Percentiles rank a stretch among this genome's conserved stretches.
These are phyloP conservation scores for Backusella mclennaniae DNA, from an alignment of 192 early-diverging fungal species.

Conservation along the genomic window DNA sequence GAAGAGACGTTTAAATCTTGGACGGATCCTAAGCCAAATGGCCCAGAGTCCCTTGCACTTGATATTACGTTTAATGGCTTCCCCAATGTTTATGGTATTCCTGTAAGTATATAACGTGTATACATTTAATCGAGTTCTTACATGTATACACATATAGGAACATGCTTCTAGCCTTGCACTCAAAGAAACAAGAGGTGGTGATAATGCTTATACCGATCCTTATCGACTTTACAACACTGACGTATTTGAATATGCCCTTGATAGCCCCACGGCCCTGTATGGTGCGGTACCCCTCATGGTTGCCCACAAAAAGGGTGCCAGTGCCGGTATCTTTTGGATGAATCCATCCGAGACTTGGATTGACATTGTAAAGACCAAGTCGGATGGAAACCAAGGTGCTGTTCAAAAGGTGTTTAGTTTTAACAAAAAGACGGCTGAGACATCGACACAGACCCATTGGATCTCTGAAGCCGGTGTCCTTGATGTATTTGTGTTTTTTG, in stretches of 20 bases:
- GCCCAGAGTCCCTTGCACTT: constrained; percentile 90
- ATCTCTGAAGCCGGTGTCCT: constrained; percentile 88
- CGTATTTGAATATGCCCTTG: constrained; percentile 95
- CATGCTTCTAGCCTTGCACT: constrained; percentile 87
- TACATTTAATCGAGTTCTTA: not conserved
- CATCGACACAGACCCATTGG: constrained; percentile 81
- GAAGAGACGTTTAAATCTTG: constrained; percentile 87
- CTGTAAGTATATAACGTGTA: constrained; percentile 34
- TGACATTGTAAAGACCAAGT: constrained; percentile 77
- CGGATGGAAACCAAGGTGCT: constrained; percentile 13
- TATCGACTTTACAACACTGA: constrained; percentile 98
- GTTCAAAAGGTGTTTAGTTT: constrained; percentile 30
- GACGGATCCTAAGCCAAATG: constrained; percentile 92
- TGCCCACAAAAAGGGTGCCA: constrained; percentile 73
- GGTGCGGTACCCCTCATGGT: constrained; percentile 94
- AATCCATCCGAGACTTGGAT: constrained; percentile 99
- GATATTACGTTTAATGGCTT: constrained; percentile 89
- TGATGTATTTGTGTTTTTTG: constrained; percentile 87
- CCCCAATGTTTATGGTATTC: constrained; percentile 92
- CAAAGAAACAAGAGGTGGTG: constrained; percentile 79
- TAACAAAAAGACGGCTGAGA: constrained; percentile 20
- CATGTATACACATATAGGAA: constrained; percentile 43
- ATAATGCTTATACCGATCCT: constrained; percentile 80
- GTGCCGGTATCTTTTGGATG: constrained; percentile 86
- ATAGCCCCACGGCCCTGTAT: constrained; percentile 97